These are phyloP conservation scores for Pseudopyricularia javanii DNA, from an alignment of 2,329 filamentous ascomycete genomes.

Conservation along the genomic window DNA sequence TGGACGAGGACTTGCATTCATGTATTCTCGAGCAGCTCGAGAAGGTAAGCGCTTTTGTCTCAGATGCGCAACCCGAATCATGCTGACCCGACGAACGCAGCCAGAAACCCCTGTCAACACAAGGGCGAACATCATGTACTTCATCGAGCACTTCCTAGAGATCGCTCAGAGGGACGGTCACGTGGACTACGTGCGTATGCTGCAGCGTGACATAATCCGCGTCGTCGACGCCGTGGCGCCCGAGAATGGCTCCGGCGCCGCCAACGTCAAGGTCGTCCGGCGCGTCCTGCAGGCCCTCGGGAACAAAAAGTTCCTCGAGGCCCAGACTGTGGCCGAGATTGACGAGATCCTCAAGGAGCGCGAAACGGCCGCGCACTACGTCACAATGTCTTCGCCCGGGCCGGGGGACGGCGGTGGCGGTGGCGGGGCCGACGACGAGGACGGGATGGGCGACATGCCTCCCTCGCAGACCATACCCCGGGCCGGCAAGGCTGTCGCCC, in stretches of 20 bases:
- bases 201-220: slow-evolving; percentile 82
- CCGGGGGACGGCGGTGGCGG: slow-evolving; percentile 15
- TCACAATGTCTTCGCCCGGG: slow-evolving; percentile 36
- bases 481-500: slow-evolving; percentile 15
- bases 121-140: slow-evolving; percentile 97
- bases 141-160: slow-evolving; percentile 90
- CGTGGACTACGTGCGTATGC: slow-evolving; percentile 78
- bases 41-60: slow-evolving; percentile 37
- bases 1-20: slow-evolving; percentile 93
- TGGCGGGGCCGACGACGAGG: slow-evolving; percentile 1
- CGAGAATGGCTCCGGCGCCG: slow-evolving; percentile 73
- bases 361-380: slow-evolving; percentile 50
- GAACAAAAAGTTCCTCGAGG: slow-evolving; percentile 58
- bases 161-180: slow-evolving; percentile 66
- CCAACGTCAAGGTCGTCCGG: slow-evolving; percentile 78
- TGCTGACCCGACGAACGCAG: slow-evolving; percentile 5
- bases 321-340: slow-evolving; percentile 65
- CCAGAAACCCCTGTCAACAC: slow-evolving; percentile 85
- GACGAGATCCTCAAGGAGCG: slow-evolving; percentile 73
- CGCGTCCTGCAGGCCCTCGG: slow-evolving; percentile 60
- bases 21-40: slow-evolving; percentile 96
- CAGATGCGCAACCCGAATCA: not conserved
- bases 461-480: slow-evolving; percentile 27
- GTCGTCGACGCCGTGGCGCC: slow-evolving; percentile 90
- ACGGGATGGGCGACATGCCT: slow-evolving; percentile 26